Conservation (phyloP, 768 basidiomycete species). For the Neoboletus brunneissimus region DNA sequence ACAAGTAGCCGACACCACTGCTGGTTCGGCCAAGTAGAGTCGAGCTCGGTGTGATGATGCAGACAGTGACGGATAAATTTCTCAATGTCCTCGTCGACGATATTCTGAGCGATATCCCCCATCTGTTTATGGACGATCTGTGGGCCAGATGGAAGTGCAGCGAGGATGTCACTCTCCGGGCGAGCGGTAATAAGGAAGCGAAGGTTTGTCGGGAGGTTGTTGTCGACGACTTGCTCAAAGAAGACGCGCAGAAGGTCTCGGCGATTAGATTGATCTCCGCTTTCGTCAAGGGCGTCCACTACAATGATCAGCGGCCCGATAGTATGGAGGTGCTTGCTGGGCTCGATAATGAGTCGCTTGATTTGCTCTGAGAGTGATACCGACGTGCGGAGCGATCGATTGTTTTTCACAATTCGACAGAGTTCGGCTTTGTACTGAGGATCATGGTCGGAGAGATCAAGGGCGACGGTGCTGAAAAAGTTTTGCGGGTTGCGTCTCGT, state of each 20-base stretch:
- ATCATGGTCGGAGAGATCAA: constrained; percentile 33
- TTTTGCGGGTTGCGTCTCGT: constrained; percentile 22
- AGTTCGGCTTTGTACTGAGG: constrained; percentile 22
- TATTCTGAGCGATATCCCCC: constrained; percentile 6
- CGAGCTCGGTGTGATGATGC: constrained; percentile 7
- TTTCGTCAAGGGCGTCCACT: constrained; percentile 36
- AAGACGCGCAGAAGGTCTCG: constrained; percentile 22
- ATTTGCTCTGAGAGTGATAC: constrained; percentile 25
- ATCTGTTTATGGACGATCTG: constrained; percentile 14
- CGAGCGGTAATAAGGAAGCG: constrained; percentile 29
- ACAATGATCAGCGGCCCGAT: constrained; percentile 35
- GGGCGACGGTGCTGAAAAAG: constrained; percentile 35
- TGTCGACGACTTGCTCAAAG: constrained; percentile 5
- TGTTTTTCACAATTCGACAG: constrained; percentile 15
- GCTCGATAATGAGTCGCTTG: constrained; percentile 26
- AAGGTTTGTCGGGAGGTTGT: constrained; percentile 22
- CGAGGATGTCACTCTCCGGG: constrained; percentile 25
- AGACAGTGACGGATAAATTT: constrained; percentile 19
- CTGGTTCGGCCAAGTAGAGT: constrained; percentile 17
- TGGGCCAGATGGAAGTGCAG: neutral
- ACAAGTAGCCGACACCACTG: constrained; percentile 23
- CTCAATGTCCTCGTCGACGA: constrained; percentile 17
- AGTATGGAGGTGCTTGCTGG: constrained; percentile 20
- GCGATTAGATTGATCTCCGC: constrained; percentile 17
- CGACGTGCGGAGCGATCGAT: constrained; percentile 23